A percentile compares a stretch with the other conserved stretches of the same genome.
Conservation (phyloP, 2,329 filamentous ascomycete species). For the Fragosphaeria purpurea region DNA sequence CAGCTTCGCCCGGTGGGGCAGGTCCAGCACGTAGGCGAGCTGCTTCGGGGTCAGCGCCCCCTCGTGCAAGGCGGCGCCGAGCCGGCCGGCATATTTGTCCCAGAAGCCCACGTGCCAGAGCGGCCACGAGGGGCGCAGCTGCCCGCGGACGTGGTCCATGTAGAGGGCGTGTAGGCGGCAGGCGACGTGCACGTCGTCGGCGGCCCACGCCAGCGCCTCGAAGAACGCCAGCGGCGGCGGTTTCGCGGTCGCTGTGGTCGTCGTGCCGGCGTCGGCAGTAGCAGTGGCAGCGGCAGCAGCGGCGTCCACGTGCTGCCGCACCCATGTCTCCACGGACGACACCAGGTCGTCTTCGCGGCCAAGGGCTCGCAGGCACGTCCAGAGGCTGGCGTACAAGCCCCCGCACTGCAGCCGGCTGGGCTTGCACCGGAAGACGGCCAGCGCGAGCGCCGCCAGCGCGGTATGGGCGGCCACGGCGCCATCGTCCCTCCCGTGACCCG, state of each 20-base stretch:
- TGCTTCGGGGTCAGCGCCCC: conserved; percentile 6
- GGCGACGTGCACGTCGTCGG: conserved; percentile 12
- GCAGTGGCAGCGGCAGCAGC: background rate
- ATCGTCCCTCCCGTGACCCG: background rate
- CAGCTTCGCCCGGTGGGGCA: background rate
- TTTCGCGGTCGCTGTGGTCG: background rate
- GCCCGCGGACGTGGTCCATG: background rate
- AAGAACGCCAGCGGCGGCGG: conserved; percentile 15
- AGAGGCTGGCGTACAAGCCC: conserved; percentile 9
- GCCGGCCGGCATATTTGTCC: conserved; percentile 13
- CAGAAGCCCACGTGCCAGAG: conserved; percentile 16
- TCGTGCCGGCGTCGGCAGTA: background rate
- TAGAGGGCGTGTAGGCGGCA: conserved; percentile 14
- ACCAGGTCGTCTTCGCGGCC: conserved; percentile 3
- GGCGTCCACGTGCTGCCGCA: background rate
- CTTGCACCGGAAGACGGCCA: conserved; percentile 13
- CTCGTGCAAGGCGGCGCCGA: conserved; percentile 4
- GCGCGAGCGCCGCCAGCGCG: conserved; percentile 18
- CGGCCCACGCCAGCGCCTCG: conserved; percentile 14
- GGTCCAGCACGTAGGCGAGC: conserved; percentile 7
- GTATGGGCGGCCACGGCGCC: conserved; percentile 8
- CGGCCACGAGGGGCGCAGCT: background rate
- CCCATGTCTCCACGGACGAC: conserved; percentile 6
- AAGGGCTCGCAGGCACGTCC: conserved; percentile 5
- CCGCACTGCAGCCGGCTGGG: conserved; percentile 3